Evolutionary conservation across 257 asterid species (phyloP).

Genomic region (Galeopsis tetrahit): DNA sequence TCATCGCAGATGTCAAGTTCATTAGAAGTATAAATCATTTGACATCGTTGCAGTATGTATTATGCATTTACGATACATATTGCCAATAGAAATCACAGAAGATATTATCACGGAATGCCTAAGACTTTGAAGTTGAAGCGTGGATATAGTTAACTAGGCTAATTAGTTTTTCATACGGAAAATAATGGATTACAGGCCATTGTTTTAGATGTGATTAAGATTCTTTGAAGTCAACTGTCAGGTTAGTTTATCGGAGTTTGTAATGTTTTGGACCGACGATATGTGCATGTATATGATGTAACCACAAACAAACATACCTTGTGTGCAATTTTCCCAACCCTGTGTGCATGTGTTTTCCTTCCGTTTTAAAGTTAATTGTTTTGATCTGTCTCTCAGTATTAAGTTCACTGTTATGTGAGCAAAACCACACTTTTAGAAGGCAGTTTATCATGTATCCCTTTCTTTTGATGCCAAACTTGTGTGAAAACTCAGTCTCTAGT

Average conservation of each 20-base stretch:
- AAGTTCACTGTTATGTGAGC: slow-evolving; percentile 13
- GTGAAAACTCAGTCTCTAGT: slow-evolving; percentile 2
- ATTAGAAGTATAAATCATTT: background rate
- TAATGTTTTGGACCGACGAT: background rate
- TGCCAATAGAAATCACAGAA: slow-evolving; percentile 9
- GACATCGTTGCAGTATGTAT: slow-evolving; percentile 8
- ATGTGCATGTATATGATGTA: background rate
- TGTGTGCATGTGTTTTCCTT: background rate
- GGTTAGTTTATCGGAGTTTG: slow-evolving; percentile 11
- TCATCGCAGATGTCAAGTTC: slow-evolving; percentile 16
- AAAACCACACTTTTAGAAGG: slow-evolving; percentile 6
- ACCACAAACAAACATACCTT: background rate
- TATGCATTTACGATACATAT: slow-evolving; percentile 17
- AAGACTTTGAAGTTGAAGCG: slow-evolving; percentile 7
- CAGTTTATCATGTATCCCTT: slow-evolving; percentile 11
- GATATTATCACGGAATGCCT: background rate
- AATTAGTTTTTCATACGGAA: background rate
- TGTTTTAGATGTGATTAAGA: slow-evolving; percentile 10
- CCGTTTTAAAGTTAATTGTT: background rate
- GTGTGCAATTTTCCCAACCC: background rate
- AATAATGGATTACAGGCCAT: slow-evolving; percentile 5
- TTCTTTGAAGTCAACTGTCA: background rate
- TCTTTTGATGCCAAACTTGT: slow-evolving; percentile 21
- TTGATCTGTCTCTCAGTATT: slow-evolving; percentile 8
- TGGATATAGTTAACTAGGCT: slow-evolving; percentile 10